These are phyloP conservation scores for Blastobotrys elegans DNA, from an alignment of 1,139 yeast species.

Conservation along the genomic window DNA sequence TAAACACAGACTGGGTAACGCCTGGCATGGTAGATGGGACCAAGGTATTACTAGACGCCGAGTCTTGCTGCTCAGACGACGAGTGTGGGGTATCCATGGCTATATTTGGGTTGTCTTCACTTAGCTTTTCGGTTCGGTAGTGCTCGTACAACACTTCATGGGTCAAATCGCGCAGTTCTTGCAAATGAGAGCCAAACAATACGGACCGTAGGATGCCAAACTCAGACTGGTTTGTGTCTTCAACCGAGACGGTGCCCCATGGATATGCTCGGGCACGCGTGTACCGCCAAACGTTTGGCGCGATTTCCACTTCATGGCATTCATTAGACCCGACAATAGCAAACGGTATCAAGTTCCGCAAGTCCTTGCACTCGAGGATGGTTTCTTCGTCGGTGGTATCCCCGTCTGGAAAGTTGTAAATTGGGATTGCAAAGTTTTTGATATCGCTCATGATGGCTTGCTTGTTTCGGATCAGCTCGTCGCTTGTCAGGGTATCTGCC, in stretches of 20 bases:
- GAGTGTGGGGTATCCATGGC: background rate
- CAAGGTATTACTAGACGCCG: background rate
- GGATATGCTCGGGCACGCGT: constrained; percentile 86
- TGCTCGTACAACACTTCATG: constrained; percentile 89
- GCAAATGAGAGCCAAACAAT: constrained; percentile 83
- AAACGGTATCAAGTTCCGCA: constrained; percentile 78
- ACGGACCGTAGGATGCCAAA: constrained; percentile 80
- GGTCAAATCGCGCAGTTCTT: constrained; percentile 88
- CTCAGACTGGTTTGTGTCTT: constrained; percentile 79
- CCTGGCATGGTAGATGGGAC: constrained; percentile 13
- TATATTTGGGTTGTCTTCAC: background rate
- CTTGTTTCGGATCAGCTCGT: constrained; percentile 68
- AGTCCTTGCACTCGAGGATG: constrained; percentile 70
- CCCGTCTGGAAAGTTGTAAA: constrained; percentile 73
- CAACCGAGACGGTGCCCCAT: constrained; percentile 73
- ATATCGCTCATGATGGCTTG: constrained; percentile 64
- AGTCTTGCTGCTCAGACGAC: background rate
- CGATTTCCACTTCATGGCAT: constrained; percentile 17
- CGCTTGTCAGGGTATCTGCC: constrained; percentile 78
- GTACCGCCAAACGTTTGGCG: constrained; percentile 16
- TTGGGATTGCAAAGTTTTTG: constrained; percentile 70
- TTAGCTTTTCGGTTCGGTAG: constrained; percentile 85
- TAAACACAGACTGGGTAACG: constrained; percentile 10
- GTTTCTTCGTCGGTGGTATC: constrained; percentile 58
- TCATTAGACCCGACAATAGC: constrained; percentile 66